Evolutionary conservation across 75 land plant species (phyloP).

Genomic region (Sequoiadendron giganteum): DNA sequence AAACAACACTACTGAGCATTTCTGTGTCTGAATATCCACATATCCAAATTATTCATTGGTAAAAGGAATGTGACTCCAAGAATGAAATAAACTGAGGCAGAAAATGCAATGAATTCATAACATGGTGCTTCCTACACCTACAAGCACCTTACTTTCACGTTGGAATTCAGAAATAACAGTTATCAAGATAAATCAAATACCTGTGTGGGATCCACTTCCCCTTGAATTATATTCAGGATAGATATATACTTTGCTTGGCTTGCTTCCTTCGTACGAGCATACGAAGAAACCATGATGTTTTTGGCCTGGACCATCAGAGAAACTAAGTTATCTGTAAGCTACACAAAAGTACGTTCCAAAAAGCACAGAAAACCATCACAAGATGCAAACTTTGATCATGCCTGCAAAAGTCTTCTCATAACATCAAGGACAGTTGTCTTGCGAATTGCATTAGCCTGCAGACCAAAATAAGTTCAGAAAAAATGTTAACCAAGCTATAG

Average conservation of each 20-base stretch:
- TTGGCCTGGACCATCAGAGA: slow-evolving; percentile 62
- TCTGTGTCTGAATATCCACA: not conserved
- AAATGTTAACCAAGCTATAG: not conserved
- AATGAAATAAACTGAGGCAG: not conserved
- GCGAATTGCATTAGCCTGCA: slow-evolving; percentile 96
- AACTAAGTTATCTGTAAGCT: slow-evolving; percentile 6
- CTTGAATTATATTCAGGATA: slow-evolving; percentile 96
- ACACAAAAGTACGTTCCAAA: not conserved
- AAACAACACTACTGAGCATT: not conserved
- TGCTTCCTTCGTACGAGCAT: slow-evolving; percentile 98
- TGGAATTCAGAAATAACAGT: not conserved
- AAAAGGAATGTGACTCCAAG: not conserved
- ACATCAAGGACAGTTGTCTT: slow-evolving; percentile 99
- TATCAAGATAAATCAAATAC: slow-evolving; percentile 30
- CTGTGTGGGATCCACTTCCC: slow-evolving; percentile 99
- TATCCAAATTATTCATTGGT: not conserved
- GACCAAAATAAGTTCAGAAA: not conserved
- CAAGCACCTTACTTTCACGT: not conserved
- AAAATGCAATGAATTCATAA: not conserved
- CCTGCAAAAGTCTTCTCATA: slow-evolving; percentile 99
- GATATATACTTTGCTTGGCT: slow-evolving; percentile 99
- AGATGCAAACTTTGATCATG: slow-evolving; percentile 16
- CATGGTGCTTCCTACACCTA: not conserved
- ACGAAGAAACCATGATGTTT: slow-evolving; percentile 99
- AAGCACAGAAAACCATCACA: slow-evolving; percentile 4